A percentile compares a stretch with the other conserved stretches of the same genome.
Conservation (phyloP, 2,329 filamentous ascomycete genomes). For the Clonostachys solani region DNA sequence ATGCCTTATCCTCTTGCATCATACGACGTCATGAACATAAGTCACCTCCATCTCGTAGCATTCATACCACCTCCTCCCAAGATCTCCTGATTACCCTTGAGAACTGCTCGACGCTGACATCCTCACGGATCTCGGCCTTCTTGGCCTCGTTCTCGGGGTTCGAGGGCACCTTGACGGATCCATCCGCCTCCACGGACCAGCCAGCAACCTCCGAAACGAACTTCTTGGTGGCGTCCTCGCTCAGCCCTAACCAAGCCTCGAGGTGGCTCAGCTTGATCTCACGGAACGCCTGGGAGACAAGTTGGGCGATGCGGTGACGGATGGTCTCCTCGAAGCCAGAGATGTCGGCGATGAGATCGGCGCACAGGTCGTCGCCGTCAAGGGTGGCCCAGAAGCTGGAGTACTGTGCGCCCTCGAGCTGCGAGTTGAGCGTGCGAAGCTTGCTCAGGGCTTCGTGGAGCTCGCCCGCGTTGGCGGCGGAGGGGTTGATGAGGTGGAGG, state of each 20-base stretch:
- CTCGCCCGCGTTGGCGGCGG: slow-evolving; percentile 61
- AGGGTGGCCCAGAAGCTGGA: slow-evolving; percentile 88
- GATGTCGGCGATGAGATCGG: slow-evolving; percentile 91
- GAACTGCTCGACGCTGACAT: slow-evolving; percentile 88
- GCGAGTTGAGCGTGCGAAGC: slow-evolving; percentile 76
- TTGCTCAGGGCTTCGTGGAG: slow-evolving; percentile 90
- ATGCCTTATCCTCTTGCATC: slow-evolving; percentile 12
- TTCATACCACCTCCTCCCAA: slow-evolving; percentile 63
- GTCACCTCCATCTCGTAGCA: background rate
- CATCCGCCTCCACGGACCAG: slow-evolving; percentile 71
- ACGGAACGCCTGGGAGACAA: slow-evolving; percentile 77
- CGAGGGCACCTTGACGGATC: slow-evolving; percentile 70
- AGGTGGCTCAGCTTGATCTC: slow-evolving; percentile 66
- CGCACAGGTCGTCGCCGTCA: slow-evolving; percentile 91
- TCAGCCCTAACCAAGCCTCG: slow-evolving; percentile 73
- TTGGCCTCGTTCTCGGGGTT: slow-evolving; percentile 98
- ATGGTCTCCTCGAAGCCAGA: slow-evolving; percentile 93
- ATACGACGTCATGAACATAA: slow-evolving; percentile 16
- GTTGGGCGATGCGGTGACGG: slow-evolving; percentile 82
- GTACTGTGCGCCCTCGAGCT: slow-evolving; percentile 90
- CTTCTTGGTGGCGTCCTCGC: slow-evolving; percentile 63
- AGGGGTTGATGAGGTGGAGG: slow-evolving; percentile 87
- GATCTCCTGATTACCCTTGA: slow-evolving; percentile 74
- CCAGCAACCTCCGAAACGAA: slow-evolving; percentile 83
- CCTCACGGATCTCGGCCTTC: slow-evolving; percentile 91